Conservation (phyloP, 2,329 filamentous ascomycete species). For the Dactylellina leptospora region DNA sequence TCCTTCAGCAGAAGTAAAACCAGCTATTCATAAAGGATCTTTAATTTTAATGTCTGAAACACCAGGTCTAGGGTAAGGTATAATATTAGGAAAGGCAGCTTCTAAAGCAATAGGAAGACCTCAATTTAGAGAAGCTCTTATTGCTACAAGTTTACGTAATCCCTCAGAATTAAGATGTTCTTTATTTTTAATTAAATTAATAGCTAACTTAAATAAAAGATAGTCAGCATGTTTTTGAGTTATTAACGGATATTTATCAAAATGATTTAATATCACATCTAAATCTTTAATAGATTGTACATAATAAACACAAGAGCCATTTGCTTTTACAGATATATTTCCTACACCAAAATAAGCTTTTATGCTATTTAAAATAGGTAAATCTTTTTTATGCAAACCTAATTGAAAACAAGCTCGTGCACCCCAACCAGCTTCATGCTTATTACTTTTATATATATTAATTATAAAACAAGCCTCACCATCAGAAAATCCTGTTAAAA, state of each 20-base stretch:
- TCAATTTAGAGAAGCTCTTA: constrained; percentile 15
- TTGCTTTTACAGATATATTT: neutral
- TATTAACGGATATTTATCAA: constrained; percentile 18
- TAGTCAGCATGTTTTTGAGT: constrained; percentile 14
- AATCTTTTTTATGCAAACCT: constrained; percentile 53
- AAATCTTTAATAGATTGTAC: neutral
- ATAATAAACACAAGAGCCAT: neutral
- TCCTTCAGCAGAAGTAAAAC: constrained; percentile 15
- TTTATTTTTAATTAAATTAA: constrained; percentile 7
- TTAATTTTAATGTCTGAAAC: constrained; percentile 18
- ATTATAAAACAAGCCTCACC: constrained; percentile 20
- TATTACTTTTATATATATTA: constrained; percentile 10
- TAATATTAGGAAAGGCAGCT: constrained; percentile 12
- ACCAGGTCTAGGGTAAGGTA: constrained; percentile 1
- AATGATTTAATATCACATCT: constrained; percentile 1
- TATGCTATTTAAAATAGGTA: constrained; percentile 32
- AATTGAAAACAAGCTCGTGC: constrained; percentile 28
- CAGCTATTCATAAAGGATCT: constrained; percentile 33
- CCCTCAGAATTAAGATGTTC: constrained; percentile 7
- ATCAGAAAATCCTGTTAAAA: neutral
- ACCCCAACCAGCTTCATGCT: constrained; percentile 3
- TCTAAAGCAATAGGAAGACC: constrained; percentile 4
- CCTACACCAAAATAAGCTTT: constrained; percentile 24
- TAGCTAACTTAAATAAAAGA: constrained; percentile 25
- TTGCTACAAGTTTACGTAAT: constrained; percentile 9